phyloP scores from a whole-genome alignment of 768 basidiomycete species.

The Neoboletus subvelutipes region DNA sequence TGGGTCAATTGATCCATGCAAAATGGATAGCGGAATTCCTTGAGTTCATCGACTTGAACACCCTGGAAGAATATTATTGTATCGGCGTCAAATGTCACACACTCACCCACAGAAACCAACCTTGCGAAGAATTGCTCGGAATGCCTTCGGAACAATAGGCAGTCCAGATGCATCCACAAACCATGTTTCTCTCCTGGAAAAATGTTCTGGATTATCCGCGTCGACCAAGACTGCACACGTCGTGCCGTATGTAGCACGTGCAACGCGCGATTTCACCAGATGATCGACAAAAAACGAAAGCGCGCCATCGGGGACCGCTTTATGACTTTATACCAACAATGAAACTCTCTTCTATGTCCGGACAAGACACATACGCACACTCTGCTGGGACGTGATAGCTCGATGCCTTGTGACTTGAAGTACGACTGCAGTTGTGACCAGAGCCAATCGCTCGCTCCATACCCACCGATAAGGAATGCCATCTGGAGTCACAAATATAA shows the following conservation, averaged over 20 bases:
- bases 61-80: slow-evolving; percentile 1
- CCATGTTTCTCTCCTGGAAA: slow-evolving; percentile 11
- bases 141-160: slow-evolving; percentile 2
- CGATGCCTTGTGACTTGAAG: slow-evolving; percentile 36
- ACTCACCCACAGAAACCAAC: neutral
- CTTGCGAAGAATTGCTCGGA: slow-evolving; percentile 7
- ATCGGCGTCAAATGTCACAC: neutral
- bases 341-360: neutral
- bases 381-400: slow-evolving; percentile 47
- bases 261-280: slow-evolving; percentile 44
- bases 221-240: slow-evolving; percentile 34
- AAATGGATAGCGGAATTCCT: slow-evolving; percentile 18
- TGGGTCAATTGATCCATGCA: neutral
- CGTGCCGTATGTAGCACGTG: slow-evolving; percentile 53
- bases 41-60: slow-evolving; percentile 4
- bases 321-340: slow-evolving; percentile 21
- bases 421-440: slow-evolving; percentile 40
- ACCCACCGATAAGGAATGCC: slow-evolving; percentile 50
- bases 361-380: slow-evolving; percentile 38
- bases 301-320: slow-evolving; percentile 52
- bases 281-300: slow-evolving; percentile 39
- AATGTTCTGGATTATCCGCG: slow-evolving; percentile 7
- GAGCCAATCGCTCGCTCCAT: slow-evolving; percentile 46
- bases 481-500: neutral
- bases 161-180: neutral